Evolutionary conservation across 2,329 filamentous ascomycete species (phyloP).

Genomic region (Epichloe sp.): DNA sequence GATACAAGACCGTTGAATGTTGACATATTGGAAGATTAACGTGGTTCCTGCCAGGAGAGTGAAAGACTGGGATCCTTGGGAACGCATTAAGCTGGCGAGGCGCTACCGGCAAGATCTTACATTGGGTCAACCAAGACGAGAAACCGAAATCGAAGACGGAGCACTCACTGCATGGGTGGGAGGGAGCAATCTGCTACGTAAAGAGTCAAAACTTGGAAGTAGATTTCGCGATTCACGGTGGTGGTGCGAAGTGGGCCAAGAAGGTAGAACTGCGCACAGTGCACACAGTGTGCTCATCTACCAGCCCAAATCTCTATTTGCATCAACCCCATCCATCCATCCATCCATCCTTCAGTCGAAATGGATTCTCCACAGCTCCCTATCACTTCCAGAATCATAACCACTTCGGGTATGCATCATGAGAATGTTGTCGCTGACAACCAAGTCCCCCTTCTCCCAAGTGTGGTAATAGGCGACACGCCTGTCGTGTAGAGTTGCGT

Average conservation of each 20-base stretch:
- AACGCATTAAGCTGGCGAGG: neutral
- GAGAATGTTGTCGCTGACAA: conserved; percentile 38
- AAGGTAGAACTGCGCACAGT: no score
- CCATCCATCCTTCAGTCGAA: conserved; percentile 23
- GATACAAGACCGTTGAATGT: conserved; percentile 59
- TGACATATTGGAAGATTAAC: conserved; percentile 41
- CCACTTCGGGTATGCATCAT: conserved; percentile 37
- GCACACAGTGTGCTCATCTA: no score
- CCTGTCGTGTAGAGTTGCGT: conserved; percentile 33
- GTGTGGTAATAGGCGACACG: conserved; percentile 35
- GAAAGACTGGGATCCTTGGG: neutral
- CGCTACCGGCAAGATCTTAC: neutral
- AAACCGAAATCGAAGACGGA: no score
- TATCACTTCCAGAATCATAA: conserved; percentile 28
- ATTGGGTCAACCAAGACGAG: neutral
- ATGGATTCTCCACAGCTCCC: conserved; percentile 38
- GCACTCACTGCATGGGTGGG: no score
- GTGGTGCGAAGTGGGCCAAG: neutral
- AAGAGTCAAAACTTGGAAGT: no score
- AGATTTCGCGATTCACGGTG: neutral
- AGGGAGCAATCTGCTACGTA: no score
- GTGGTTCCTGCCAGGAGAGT: neutral
- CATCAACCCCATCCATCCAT: no score
- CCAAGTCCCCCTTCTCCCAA: conserved; percentile 41
- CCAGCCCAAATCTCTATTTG: no score